These are phyloP conservation scores for Metarhizium robertsii DNA, from an alignment of 2,329 filamentous ascomycete genomes.

Conservation along the genomic window DNA sequence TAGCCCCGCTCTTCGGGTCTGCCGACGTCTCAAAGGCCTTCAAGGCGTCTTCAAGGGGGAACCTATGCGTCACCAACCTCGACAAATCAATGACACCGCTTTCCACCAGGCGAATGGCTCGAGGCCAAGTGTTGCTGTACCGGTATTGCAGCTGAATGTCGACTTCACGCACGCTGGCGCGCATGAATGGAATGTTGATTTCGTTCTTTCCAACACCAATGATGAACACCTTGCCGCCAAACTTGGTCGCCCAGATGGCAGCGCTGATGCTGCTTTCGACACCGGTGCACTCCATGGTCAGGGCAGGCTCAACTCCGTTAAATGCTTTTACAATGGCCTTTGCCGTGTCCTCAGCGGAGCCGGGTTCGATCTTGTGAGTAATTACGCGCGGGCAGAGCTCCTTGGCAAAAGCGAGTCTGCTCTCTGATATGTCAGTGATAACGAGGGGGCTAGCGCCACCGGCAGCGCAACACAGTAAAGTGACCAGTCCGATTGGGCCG, in stretches of 20 bases:
- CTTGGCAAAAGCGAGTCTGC: conserved; percentile 75
- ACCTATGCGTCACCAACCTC: conserved; percentile 82
- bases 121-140: conserved; percentile 93
- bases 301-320: conserved; percentile 68
- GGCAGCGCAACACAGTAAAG: conserved; percentile 72
- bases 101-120: conserved; percentile 79
- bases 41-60: conserved; percentile 73
- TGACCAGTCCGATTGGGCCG: conserved; percentile 87
- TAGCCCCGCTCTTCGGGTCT: conserved; percentile 85
- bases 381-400: conserved; percentile 68
- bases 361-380: conserved; percentile 67
- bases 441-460: conserved; percentile 86
- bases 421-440: conserved; percentile 90
- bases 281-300: conserved; percentile 88
- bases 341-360: conserved; percentile 62
- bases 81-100: conserved; percentile 74
- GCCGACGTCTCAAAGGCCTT: conserved; percentile 85
- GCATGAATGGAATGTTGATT: conserved; percentile 94
- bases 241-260: conserved; percentile 85
- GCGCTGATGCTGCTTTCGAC: conserved; percentile 81
- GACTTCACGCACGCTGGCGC: conserved; percentile 80
- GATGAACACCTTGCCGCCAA: conserved; percentile 94
- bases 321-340: conserved; percentile 58
- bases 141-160: conserved; percentile 96
- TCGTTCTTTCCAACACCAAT: conserved; percentile 94